phyloP scores from a whole-genome alignment of 2,329 filamentous ascomycete genomes.

The Phialocephala subalpina region DNA sequence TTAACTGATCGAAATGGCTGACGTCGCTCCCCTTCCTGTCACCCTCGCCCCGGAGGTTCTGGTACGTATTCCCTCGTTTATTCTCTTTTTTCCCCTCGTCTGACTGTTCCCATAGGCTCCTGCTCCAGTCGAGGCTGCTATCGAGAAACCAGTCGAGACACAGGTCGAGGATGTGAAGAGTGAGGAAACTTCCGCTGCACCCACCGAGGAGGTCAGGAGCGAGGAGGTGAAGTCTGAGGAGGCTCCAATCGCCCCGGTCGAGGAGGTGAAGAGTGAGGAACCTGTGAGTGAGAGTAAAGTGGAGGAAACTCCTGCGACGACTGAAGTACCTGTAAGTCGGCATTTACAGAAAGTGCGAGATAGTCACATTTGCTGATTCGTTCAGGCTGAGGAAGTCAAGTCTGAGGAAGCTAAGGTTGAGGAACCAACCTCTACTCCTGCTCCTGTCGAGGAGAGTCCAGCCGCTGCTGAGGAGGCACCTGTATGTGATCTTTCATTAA shows the following conservation, averaged over 20 bases:
- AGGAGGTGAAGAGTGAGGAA: constrained; percentile 1
- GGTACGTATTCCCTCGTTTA: constrained; percentile 14
- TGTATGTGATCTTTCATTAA: no score
- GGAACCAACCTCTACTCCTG: not conserved
- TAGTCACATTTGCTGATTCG: not conserved
- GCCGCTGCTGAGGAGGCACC: not conserved
- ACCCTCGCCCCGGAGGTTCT: constrained; percentile 26
- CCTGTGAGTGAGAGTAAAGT: not conserved
- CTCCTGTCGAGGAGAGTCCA: not conserved
- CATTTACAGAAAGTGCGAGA: no score
- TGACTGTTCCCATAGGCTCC: not conserved
- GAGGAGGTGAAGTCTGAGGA: constrained; percentile 9
- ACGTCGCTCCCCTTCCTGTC: constrained; percentile 14
- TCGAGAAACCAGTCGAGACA: constrained; percentile 18
- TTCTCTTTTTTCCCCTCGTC: not conserved
- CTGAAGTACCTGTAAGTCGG: not conserved
- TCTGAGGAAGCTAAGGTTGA: constrained; percentile 1
- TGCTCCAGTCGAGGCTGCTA: not conserved
- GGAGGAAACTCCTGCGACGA: not conserved
- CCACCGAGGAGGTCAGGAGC: not conserved
- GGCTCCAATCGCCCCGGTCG: not conserved
- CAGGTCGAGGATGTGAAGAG: constrained; percentile 16
- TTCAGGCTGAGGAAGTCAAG: constrained; percentile 10
- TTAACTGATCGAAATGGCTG: constrained; percentile 34
- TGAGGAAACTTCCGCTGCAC: constrained; percentile 12